Percentiles rank a stretch among this genome's conserved stretches.
These are phyloP conservation scores for Colletotrichum sp. DNA, from an alignment of 2,329 filamentous ascomycete species.

Conservation along the genomic window DNA sequence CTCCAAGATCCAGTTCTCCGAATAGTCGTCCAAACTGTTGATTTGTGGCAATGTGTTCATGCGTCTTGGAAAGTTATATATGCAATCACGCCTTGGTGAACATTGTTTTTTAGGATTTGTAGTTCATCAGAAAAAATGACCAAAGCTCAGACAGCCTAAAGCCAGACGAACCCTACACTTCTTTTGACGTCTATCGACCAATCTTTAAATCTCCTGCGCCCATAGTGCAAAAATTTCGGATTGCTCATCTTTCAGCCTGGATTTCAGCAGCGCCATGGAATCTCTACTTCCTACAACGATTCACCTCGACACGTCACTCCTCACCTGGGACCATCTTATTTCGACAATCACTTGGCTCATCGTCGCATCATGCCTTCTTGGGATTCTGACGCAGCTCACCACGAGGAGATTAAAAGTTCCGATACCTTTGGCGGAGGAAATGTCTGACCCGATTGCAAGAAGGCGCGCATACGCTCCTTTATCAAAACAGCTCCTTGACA, in stretches of 20 bases:
- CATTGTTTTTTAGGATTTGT: background rate
- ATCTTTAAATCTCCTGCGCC: accelerated
- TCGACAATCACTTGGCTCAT: background rate
- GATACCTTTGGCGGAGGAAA: background rate
- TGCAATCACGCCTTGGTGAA: background rate
- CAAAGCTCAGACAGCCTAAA: background rate
- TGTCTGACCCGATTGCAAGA: background rate
- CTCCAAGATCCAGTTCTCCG: background rate
- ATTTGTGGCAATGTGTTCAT: background rate
- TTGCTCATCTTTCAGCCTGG: background rate
- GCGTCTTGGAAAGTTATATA: background rate
- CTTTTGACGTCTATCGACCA: background rate
- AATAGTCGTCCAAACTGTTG: background rate
- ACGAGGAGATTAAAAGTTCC: background rate
- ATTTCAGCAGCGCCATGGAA: background rate
- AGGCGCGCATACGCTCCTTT: background rate
- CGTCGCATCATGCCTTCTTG: background rate
- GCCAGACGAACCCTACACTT: background rate
- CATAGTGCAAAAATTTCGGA: background rate
- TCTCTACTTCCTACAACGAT: background rate
- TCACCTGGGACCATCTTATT: background rate
- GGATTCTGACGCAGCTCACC: background rate
- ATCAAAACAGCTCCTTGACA: background rate
- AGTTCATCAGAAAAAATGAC: background rate
- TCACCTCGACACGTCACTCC: background rate